phyloP scores from a whole-genome alignment of 2,329 filamentous ascomycete genomes.

The Xylaria multiplex region DNA sequence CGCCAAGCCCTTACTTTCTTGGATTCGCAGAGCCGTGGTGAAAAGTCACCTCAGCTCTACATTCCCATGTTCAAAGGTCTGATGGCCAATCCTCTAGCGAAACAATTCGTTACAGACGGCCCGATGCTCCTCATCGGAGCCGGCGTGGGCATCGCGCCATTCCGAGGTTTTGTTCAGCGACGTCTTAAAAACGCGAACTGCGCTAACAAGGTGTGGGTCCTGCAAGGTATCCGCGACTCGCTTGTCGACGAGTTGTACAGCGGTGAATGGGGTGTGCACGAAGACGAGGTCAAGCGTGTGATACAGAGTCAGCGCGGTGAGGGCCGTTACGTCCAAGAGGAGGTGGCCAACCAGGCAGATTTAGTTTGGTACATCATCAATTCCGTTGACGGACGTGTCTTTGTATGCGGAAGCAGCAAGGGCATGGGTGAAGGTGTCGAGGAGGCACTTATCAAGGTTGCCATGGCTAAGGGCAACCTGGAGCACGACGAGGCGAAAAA shows the following conservation, averaged over 20 bases:
- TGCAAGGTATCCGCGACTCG: slow-evolving; percentile 68
- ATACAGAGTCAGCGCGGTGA: slow-evolving; percentile 80
- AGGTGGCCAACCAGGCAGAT: slow-evolving; percentile 89
- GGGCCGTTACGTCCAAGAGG: slow-evolving; percentile 94
- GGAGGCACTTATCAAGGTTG: slow-evolving; percentile 84
- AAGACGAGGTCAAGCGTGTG: slow-evolving; percentile 84
- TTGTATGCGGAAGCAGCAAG: slow-evolving; percentile 93
- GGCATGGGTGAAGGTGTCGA: slow-evolving; percentile 99
- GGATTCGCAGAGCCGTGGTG: slow-evolving; percentile 70
- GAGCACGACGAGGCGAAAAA: slow-evolving; percentile 81
- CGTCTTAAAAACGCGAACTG: slow-evolving; percentile 52
- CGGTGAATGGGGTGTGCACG: slow-evolving; percentile 94
- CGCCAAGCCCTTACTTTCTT: slow-evolving; percentile 80
- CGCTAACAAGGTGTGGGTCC: slow-evolving; percentile 53
- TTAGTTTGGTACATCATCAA: slow-evolving; percentile 99
- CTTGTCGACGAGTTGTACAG: slow-evolving; percentile 95
- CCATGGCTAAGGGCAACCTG: slow-evolving; percentile 91
- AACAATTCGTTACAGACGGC: slow-evolving; percentile 90
- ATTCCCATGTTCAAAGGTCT: slow-evolving; percentile 98
- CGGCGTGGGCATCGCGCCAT: slow-evolving; percentile 95
- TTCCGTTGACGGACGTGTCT: slow-evolving; percentile 91
- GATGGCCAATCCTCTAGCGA: slow-evolving; percentile 95
- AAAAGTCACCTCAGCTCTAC: slow-evolving; percentile 69
- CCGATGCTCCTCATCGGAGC: slow-evolving; percentile 98
- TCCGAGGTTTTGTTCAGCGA: slow-evolving; percentile 96